Conservation (phyloP, 106 monocot genomes). For the Amphibolis antarctica region DNA sequence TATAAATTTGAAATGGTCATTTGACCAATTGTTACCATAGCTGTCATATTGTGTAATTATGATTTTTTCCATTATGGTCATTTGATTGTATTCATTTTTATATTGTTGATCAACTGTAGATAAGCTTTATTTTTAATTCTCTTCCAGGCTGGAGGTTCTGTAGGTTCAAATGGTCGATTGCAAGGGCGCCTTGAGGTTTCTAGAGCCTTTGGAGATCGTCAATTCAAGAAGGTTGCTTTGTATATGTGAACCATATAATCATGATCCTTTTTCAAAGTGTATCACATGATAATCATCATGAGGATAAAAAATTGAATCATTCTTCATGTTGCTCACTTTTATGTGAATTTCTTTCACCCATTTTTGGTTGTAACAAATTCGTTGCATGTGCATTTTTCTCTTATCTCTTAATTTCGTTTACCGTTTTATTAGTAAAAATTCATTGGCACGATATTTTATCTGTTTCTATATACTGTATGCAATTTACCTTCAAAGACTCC, state of each 20-base stretch:
- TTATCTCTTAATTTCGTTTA: too few relatives aligned
- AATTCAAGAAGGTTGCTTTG: constrained; percentile 66
- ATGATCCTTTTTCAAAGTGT: too few relatives aligned
- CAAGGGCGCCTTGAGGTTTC: constrained; percentile 91
- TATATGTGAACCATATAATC: neutral
- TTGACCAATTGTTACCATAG: neutral
- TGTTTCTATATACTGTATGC: too few relatives aligned
- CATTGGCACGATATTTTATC: too few relatives aligned
- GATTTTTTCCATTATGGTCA: neutral
- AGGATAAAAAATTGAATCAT: neutral
- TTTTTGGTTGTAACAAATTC: too few relatives aligned
- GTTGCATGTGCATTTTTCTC: too few relatives aligned
- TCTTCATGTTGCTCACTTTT: neutral
- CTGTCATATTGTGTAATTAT: neutral
- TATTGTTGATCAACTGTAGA: neutral
- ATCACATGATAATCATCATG: too few relatives aligned
- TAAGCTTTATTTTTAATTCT: neutral
- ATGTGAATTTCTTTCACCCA: too few relatives aligned
- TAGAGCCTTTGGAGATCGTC: constrained; percentile 92
- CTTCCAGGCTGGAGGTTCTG: constrained; percentile 61
- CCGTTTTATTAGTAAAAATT: too few relatives aligned
- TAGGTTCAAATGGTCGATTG: constrained; percentile 65
- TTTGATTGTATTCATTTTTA: neutral
- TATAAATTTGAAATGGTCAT: too few relatives aligned
- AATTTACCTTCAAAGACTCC: too few relatives aligned